Evolutionary conservation across 768 basidiomycete species (phyloP).

Genomic region (Grammothele lineata): DNA sequence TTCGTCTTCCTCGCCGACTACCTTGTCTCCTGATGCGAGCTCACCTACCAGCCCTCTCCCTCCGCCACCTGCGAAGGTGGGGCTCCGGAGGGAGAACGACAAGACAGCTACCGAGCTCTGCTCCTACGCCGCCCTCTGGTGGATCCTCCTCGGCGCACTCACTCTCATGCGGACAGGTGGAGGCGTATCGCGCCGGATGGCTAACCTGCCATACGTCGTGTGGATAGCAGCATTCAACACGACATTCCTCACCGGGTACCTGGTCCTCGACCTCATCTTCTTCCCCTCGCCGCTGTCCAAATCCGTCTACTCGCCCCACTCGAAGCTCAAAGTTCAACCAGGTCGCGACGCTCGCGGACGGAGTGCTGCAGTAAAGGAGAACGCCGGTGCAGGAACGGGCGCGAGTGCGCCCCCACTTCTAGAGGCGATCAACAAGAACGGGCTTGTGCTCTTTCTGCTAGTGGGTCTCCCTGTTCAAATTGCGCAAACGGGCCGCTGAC

Average conservation of each 20-base stretch:
- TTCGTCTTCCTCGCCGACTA: not conserved
- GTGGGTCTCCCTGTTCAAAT: slow-evolving; percentile 40
- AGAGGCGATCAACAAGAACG: slow-evolving; percentile 80
- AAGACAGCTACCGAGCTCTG: slow-evolving; percentile 75
- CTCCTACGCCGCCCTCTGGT: slow-evolving; percentile 78
- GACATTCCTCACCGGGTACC: slow-evolving; percentile 76
- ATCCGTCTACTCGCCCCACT: slow-evolving; percentile 31
- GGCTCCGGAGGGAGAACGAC: slow-evolving; percentile 51
- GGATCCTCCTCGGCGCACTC: slow-evolving; percentile 47
- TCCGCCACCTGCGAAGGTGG: slow-evolving; percentile 9
- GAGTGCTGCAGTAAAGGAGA: not conserved
- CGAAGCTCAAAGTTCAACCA: slow-evolving; percentile 31
- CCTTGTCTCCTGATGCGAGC: not conserved
- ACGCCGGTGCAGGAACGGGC: slow-evolving; percentile 20
- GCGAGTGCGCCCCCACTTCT: slow-evolving; percentile 48
- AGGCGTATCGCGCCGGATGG: slow-evolving; percentile 58
- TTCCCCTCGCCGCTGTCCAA: slow-evolving; percentile 42
- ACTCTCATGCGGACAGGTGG: slow-evolving; percentile 30
- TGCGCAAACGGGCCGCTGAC: not conserved
- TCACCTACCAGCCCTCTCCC: not conserved
- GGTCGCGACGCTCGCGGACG: slow-evolving; percentile 20
- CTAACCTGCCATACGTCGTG: slow-evolving; percentile 82
- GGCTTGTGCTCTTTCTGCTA: slow-evolving; percentile 73
- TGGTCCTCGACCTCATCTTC: slow-evolving; percentile 70
- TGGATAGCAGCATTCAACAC: slow-evolving; percentile 92